Conservation (phyloP, 2,329 filamentous ascomycete genomes). For the Colletotrichum tropicale region DNA sequence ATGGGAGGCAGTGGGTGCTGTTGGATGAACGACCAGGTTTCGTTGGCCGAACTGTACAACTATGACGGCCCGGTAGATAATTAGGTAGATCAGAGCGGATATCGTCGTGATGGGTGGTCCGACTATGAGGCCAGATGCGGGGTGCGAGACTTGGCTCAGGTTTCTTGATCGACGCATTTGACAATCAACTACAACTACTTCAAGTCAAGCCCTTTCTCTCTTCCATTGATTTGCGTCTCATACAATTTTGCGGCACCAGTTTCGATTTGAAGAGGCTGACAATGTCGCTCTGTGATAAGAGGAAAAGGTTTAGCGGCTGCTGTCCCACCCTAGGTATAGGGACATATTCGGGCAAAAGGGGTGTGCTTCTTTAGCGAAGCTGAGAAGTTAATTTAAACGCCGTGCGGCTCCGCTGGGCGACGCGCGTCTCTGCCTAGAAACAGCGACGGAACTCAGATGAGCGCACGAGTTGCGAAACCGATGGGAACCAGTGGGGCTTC, state of each 20-base stretch:
- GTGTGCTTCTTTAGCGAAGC: not conserved
- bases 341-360: not conserved
- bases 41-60: not conserved
- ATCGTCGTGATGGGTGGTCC: not conserved
- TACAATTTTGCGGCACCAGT: not conserved
- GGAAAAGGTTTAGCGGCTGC: not conserved
- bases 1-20: not conserved
- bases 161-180: not conserved
- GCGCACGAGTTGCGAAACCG: not conserved
- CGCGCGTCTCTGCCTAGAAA: not conserved
- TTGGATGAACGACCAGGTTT: not conserved
- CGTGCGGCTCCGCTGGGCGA: not conserved
- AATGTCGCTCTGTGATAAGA: not conserved
- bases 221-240: not conserved
- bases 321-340: not conserved
- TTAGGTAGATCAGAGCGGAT: not conserved
- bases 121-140: not conserved
- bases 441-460: not conserved
- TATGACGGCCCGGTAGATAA: not conserved
- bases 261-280: not conserved
- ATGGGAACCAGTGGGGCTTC: not conserved
- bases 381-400: not conserved
- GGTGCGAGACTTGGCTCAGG: not conserved
- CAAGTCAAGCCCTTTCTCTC: not conserved
- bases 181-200: not conserved